Conservation (phyloP, 306 rosid species). For the Crotalaria pallida region DNA sequence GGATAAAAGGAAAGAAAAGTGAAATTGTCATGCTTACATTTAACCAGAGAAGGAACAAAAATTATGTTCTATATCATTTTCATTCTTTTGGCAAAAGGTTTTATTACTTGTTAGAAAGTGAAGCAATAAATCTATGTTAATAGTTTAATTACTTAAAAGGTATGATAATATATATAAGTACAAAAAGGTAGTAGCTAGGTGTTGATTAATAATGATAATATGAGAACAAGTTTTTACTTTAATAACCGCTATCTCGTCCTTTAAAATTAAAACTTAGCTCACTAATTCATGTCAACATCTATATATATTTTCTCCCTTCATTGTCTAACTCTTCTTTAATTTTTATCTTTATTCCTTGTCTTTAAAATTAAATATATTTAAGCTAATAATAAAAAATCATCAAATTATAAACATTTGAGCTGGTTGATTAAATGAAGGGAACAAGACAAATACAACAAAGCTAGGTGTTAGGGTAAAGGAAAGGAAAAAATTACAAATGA, state of each 20-base stretch:
- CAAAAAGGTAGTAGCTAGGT: background rate
- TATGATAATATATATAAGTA: background rate
- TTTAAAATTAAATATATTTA: conserved; percentile 28
- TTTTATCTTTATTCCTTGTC: background rate
- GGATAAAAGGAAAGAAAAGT: conserved; percentile 15
- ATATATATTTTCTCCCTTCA: background rate
- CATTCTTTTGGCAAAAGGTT: background rate
- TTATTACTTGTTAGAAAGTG: background rate
- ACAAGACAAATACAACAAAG: conserved; percentile 8
- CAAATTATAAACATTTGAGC: conserved; percentile 36
- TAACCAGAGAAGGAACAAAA: conserved; percentile 21
- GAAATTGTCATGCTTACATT: conserved; percentile 18
- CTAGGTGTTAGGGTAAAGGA: too few relatives aligned
- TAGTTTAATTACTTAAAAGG: background rate
- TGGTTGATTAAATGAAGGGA: conserved; percentile 33
- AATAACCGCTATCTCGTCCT: background rate
- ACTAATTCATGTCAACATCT: background rate
- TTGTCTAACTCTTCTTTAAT: background rate
- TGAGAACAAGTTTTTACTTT: background rate
- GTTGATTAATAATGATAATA: background rate
- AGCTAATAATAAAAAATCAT: conserved; percentile 21
- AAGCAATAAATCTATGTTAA: background rate
- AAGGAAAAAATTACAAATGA: conserved; percentile 24
- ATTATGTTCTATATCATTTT: background rate
- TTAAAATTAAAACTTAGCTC: background rate